Conservation (phyloP, 441 rosid genomes). For the Rhodomyrtus psidioides region DNA sequence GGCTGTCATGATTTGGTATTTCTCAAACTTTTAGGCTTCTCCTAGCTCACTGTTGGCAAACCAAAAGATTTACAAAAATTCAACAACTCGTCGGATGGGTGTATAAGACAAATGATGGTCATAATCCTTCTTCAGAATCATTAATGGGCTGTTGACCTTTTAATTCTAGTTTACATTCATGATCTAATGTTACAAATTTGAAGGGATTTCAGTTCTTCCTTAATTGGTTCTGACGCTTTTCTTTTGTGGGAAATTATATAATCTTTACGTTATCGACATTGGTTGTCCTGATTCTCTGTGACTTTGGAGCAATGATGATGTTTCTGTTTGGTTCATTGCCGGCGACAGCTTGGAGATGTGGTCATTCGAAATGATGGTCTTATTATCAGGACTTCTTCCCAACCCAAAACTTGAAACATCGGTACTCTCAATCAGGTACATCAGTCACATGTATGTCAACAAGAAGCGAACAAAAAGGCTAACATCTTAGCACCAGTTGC, state of each 20-base stretch:
- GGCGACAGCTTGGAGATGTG: background rate
- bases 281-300: background rate
- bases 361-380: background rate
- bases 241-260: background rate
- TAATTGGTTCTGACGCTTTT: background rate
- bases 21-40: background rate
- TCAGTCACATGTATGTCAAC: background rate
- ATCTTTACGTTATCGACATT: background rate
- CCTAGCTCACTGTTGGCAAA: background rate
- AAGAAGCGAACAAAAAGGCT: background rate
- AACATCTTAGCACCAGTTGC: background rate
- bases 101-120: background rate
- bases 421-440: background rate
- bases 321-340: background rate
- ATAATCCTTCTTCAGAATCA: background rate
- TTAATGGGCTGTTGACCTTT: background rate
- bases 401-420: background rate
- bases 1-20: background rate
- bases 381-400: background rate
- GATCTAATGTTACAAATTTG: background rate
- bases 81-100: background rate
- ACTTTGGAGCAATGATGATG: background rate
- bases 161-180: background rate
- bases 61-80: background rate
- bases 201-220: background rate